A percentile compares a stretch with the other conserved stretches of the same genome.
Evolutionary conservation across 73 alveolate species (phyloP).

Genomic region (Vitrella brassicaformis): DNA sequence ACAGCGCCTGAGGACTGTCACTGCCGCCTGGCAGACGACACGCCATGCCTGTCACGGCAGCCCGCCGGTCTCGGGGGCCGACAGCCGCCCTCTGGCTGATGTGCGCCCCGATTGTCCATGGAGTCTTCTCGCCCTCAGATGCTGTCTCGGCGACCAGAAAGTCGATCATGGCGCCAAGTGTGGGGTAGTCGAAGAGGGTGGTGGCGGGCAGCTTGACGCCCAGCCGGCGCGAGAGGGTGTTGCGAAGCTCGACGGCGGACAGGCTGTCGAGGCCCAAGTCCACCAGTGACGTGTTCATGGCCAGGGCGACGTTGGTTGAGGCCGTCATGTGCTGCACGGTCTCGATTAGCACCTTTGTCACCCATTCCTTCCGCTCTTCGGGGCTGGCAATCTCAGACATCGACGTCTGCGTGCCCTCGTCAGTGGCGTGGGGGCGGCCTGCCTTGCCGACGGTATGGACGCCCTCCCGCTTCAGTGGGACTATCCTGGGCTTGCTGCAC

Average conservation of each 20-base stretch:
- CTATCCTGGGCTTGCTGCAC: too few species aligned
- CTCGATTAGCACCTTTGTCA: too few species aligned
- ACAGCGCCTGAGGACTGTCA: neutral
- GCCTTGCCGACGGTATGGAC: too few species aligned
- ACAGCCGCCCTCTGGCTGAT: neutral
- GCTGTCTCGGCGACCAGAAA: too few species aligned
- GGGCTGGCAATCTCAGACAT: too few species aligned
- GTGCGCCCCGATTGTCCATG: neutral
- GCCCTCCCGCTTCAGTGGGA: too few species aligned
- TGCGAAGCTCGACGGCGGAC: conserved; percentile 34
- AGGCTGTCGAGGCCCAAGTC: conserved; percentile 37
- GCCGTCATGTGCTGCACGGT: too few species aligned
- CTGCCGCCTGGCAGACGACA: neutral
- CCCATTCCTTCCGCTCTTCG: too few species aligned
- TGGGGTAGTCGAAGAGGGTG: conserved; percentile 31
- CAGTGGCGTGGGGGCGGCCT: too few species aligned
- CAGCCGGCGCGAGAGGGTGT: conserved; percentile 4
- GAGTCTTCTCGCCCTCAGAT: neutral
- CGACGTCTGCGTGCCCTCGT: too few species aligned
- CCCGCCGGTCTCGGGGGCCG: neutral
- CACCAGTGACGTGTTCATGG: conserved; percentile 6
- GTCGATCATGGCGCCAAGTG: conserved; percentile 13
- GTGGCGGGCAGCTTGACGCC: conserved; percentile 32
- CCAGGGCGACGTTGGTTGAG: too few species aligned
- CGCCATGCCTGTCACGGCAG: neutral